Conservation (phyloP, 805 yeast species). For the Kregervanrija pseudodelftensis region DNA sequence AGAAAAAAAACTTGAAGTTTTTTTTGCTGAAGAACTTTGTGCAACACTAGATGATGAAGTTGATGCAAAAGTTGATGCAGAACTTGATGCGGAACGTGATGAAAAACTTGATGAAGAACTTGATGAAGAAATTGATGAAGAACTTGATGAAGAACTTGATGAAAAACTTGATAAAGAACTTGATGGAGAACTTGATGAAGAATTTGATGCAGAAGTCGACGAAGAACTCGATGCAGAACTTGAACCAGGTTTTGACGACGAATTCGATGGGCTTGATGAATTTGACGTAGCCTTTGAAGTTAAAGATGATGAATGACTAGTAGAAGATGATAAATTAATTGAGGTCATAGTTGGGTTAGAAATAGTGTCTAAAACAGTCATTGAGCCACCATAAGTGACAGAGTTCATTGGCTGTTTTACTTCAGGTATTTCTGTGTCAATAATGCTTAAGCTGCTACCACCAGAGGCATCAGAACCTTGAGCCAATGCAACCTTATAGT, state of each 20-base stretch:
- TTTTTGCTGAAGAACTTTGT: no score
- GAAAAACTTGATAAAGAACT: no score
- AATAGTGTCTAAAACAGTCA: constrained; percentile 1
- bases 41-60: neutral
- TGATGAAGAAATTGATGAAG: no score
- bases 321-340: neutral
- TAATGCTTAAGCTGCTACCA: constrained; percentile 32
- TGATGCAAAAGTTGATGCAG: no score
- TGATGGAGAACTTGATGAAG: neutral
- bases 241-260: neutral
- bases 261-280: no score
- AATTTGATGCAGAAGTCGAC: no score
- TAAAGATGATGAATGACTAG: neutral
- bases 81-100: neutral
- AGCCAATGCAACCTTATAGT: constrained; percentile 37
- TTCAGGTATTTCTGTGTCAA: constrained; percentile 26
- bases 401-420: constrained; percentile 6
- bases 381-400: constrained; percentile 8
- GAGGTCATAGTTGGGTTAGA: constrained; percentile 5
- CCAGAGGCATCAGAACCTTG: constrained; percentile 31
- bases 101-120: neutral
- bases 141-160: no score
- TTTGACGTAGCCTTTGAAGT: no score
- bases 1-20: no score
- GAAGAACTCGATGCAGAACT: neutral